These are phyloP conservation scores for Tribonema minus DNA, from an alignment of 108 stramenopile species.

Conservation along the genomic window DNA sequence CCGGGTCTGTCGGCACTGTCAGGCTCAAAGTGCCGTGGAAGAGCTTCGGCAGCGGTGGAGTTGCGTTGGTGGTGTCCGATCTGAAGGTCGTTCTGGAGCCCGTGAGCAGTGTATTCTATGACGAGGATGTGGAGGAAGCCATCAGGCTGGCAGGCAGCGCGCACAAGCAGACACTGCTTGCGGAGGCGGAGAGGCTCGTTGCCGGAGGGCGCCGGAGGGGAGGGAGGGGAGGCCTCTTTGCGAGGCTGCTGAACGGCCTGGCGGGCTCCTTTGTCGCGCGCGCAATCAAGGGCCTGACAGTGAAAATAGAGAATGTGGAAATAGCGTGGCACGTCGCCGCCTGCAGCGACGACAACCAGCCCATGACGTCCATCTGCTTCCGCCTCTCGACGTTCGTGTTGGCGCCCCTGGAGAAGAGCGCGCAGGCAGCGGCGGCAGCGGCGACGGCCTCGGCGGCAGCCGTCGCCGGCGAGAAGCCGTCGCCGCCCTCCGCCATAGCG, in stretches of 20 bases:
- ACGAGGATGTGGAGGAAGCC: conserved; percentile 23
- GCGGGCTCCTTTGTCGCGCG: conserved; percentile 23
- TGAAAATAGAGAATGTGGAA: conserved; percentile 20
- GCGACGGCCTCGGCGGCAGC: neutral
- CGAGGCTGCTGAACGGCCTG: conserved; percentile 10
- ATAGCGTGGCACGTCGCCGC: conserved; percentile 1
- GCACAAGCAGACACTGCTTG: conserved; percentile 32
- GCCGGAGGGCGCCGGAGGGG: conserved; percentile 12
- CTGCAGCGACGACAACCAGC: neutral
- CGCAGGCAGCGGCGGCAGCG: neutral
- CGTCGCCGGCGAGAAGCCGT: neutral
- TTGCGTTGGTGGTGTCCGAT: conserved; percentile 6
- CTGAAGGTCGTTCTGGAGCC: conserved; percentile 31
- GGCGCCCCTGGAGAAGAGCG: neutral
- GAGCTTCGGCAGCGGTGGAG: conserved; percentile 16
- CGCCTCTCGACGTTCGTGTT: neutral
- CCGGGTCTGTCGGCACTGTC: conserved; percentile 11
- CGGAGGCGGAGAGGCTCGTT: conserved; percentile 26
- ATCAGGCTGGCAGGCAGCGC: conserved; percentile 15
- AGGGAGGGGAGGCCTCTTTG: conserved; percentile 24
- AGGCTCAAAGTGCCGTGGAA: conserved; percentile 32
- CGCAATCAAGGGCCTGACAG: conserved; percentile 15
- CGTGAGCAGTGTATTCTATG: conserved; percentile 15
- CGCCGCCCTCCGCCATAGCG: neutral
- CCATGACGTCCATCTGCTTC: neutral